Percentiles rank a stretch among this genome's conserved stretches.
These are phyloP conservation scores for Ganoderma meredithae DNA, from an alignment of 1,284 basidiomycete genomes.

Conservation along the genomic window DNA sequence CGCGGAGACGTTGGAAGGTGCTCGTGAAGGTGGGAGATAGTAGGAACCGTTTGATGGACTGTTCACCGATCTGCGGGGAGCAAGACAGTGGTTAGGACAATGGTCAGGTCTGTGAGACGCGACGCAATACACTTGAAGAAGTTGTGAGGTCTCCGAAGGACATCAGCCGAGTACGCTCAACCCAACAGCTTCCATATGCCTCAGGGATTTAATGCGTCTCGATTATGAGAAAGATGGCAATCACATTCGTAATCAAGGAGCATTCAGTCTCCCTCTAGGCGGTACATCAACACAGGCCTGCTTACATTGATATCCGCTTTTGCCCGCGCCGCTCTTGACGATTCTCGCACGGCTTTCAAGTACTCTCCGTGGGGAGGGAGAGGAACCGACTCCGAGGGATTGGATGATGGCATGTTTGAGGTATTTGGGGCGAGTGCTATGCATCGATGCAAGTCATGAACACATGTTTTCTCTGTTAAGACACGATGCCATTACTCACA, in stretches of 20 bases:
- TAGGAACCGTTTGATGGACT: conserved; percentile 66
- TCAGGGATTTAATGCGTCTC: neutral
- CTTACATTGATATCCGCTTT: conserved; percentile 47
- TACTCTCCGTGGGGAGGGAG: conserved; percentile 56
- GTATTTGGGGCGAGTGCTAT: neutral
- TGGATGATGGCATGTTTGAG: conserved; percentile 14
- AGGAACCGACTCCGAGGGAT: conserved; percentile 7
- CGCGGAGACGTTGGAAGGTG: conserved; percentile 68
- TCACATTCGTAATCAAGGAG: neutral
- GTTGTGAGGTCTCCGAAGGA: neutral
- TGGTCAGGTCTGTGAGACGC: neutral
- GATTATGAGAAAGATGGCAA: neutral
- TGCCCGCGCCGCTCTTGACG: conserved; percentile 54
- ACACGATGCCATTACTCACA: neutral
- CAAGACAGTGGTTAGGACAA: neutral
- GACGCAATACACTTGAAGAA: neutral
- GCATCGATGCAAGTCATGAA: neutral
- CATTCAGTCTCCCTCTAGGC: neutral
- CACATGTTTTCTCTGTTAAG: neutral
- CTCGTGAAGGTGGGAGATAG: conserved; percentile 67
- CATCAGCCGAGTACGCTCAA: neutral
- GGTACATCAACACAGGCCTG: conserved; percentile 4
- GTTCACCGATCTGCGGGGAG: conserved; percentile 56
- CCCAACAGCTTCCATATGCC: neutral
- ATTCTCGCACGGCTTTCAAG: conserved; percentile 57